Percentiles rank a stretch among this genome's conserved stretches.
phyloP scores from a whole-genome alignment of 805 yeast genomes.

The Ogataea neopini region DNA sequence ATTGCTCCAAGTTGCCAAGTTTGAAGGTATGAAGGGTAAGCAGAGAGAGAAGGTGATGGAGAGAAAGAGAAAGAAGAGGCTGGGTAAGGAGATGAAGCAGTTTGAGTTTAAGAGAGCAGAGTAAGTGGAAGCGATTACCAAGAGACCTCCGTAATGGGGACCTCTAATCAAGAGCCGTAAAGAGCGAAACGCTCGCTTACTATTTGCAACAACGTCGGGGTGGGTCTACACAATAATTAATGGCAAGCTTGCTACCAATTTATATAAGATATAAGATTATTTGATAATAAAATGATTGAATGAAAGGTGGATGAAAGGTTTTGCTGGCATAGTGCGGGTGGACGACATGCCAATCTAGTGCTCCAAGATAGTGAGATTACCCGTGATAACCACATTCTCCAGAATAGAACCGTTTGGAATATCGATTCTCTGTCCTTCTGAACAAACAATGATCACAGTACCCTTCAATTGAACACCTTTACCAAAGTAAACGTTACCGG shows the following conservation, averaged over 20 bases:
- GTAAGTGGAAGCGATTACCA: too few relatives aligned
- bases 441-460: conserved; percentile 95
- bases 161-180: too few relatives aligned
- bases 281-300: neutral
- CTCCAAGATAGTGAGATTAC: conserved; percentile 91
- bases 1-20: conserved; percentile 74
- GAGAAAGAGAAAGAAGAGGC: conserved; percentile 81
- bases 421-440: conserved; percentile 94
- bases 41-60: conserved; percentile 83
- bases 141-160: too few relatives aligned
- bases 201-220: too few relatives aligned
- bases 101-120: conserved; percentile 29
- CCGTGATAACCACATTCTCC: conserved; percentile 96
- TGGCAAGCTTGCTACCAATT: neutral
- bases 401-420: conserved; percentile 94
- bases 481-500: conserved; percentile 94
- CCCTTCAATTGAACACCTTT: conserved; percentile 90
- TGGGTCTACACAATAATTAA: too few relatives aligned
- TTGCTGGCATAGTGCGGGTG: too few relatives aligned
- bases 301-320: too few relatives aligned
- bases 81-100: conserved; percentile 74
- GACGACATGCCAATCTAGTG: conserved; percentile 46
- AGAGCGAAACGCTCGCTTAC: too few relatives aligned
- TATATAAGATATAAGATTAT: conserved; percentile 6
- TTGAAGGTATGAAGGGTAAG: conserved; percentile 66